Evolutionary conservation across 768 basidiomycete genomes (phyloP), one percentile per base, ranked within the genome.

Genomic region (Lanmaoa pseudosensibilis): DNA sequence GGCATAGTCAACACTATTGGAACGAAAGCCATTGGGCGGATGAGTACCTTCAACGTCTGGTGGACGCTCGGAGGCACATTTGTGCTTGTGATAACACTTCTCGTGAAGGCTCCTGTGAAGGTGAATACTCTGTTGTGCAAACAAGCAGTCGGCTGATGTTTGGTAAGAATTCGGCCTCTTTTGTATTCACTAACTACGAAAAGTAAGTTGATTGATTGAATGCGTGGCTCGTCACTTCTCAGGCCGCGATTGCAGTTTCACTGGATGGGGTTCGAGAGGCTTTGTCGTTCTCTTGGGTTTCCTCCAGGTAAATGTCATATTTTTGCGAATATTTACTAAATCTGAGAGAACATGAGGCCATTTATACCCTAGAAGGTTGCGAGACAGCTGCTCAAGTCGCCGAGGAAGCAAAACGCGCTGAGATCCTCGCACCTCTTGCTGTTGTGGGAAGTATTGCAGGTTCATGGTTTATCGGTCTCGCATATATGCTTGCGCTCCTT

Each of bases 371-470:
- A 27, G 83, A 83, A 68, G 83, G 83, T 23, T 83, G 82, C 64
- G 83, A 84, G 63, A 84, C 83, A 5, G 82, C 83, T 39, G 83
- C 83, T n/a, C 83, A 84, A 63, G 78, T 84, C 8, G 83, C 83
- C 6, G 83, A 85, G 66, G 83, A 85, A 65, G 82, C 82, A 33
- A 72, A 76, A 46, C 78, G 79, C 19, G 83, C 83, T 0, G 80
- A 82, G 52, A 56, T 81, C 47, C 78, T 84, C n/a, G 81, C 83
- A 1, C 83, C 83, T 10, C 69, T 83, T 33, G 83, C 80, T 7
- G 77, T 84, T 30, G 79, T 82, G n/a, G 79, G 76, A 40, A 79
- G 78, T 66, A 80, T 84, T 58, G 73, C 76, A 13, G 81, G 83
- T 33, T 83, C 81, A 13, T 83, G 82, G 82, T 38, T 83, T 46